A percentile compares a stretch with the other conserved stretches of the same genome.
Conservation (phyloP, 1,284 basidiomycete species). For the Coniophora puteana region DNA sequence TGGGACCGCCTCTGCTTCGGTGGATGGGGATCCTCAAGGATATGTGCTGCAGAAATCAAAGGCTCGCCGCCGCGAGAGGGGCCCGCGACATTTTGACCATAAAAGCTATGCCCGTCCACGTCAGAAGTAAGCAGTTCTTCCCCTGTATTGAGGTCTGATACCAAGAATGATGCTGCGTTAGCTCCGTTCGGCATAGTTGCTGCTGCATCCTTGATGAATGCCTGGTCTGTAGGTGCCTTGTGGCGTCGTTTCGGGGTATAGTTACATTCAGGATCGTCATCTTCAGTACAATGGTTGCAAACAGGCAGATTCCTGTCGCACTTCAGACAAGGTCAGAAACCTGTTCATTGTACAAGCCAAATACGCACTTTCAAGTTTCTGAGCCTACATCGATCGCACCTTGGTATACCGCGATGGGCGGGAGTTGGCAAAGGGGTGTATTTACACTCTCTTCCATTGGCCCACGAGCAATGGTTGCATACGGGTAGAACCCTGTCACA, state of each 20-base stretch:
- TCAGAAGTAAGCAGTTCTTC: conserved; percentile 18
- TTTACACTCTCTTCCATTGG: conserved; percentile 56
- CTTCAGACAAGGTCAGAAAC: conserved; percentile 27
- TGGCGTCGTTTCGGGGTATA: conserved; percentile 67
- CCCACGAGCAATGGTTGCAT: conserved; percentile 73
- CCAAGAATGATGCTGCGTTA: conserved; percentile 49
- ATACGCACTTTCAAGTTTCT: conserved; percentile 60
- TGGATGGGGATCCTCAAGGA: conserved; percentile 13
- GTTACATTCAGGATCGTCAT: conserved; percentile 53
- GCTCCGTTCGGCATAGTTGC: conserved; percentile 38
- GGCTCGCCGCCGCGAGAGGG: conserved; percentile 21
- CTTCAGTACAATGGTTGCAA: conserved; percentile 60
- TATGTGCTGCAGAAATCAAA: conserved; percentile 13
- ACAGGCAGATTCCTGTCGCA: conserved; percentile 66
- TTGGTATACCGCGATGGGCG: conserved; percentile 68
- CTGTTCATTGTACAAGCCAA: conserved; percentile 3
- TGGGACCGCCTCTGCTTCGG: no score
- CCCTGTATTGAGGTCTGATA: conserved; percentile 37
- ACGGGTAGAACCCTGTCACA: conserved; percentile 66
- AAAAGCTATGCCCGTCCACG: conserved; percentile 30
- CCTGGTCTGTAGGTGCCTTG: conserved; percentile 48
- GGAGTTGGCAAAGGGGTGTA: conserved; percentile 72
- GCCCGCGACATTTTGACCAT: conserved; percentile 34
- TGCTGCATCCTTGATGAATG: conserved; percentile 31
- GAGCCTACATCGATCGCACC: conserved; percentile 64